These are phyloP conservation scores for Petunia hybrid DNA, from an alignment of 305 asterid species.

Conservation along the genomic window DNA sequence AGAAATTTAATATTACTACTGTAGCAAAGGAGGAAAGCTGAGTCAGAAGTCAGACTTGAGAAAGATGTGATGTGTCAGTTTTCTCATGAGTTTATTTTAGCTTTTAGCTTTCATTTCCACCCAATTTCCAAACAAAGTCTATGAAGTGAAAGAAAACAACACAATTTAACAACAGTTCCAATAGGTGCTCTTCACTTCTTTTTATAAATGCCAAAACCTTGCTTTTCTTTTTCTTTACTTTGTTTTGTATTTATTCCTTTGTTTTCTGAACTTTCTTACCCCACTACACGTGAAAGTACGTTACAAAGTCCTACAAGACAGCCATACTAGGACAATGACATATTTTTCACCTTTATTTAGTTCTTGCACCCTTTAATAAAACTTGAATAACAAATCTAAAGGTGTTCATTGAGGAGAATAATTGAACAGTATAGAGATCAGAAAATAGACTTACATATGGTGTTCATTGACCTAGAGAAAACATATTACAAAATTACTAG, in stretches of 20 bases:
- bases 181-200: conserved; percentile 24
- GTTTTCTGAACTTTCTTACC: neutral
- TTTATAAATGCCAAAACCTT: conserved; percentile 42
- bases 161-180: neutral
- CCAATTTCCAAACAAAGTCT: conserved; percentile 26
- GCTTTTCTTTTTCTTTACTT: conserved; percentile 27
- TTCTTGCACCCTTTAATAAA: neutral
- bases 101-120: conserved; percentile 15
- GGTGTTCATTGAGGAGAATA: too few species aligned
- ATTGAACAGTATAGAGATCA: too few species aligned
- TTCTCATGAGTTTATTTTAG: conserved; percentile 6
- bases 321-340: conserved; percentile 19
- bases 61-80: conserved; percentile 7
- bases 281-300: conserved; percentile 23
- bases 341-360: neutral
- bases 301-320: conserved; percentile 31
- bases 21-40: neutral
- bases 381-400: neutral
- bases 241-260: neutral
- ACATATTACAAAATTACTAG: too few species aligned
- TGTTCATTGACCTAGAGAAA: too few species aligned
- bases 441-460: too few species aligned
- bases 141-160: conserved; percentile 8
- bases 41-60: neutral
- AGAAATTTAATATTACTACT: neutral